Base-by-base conservation (phyloP, 2,329 filamentous ascomycete species). In the Fusarium sp. region DNA sequence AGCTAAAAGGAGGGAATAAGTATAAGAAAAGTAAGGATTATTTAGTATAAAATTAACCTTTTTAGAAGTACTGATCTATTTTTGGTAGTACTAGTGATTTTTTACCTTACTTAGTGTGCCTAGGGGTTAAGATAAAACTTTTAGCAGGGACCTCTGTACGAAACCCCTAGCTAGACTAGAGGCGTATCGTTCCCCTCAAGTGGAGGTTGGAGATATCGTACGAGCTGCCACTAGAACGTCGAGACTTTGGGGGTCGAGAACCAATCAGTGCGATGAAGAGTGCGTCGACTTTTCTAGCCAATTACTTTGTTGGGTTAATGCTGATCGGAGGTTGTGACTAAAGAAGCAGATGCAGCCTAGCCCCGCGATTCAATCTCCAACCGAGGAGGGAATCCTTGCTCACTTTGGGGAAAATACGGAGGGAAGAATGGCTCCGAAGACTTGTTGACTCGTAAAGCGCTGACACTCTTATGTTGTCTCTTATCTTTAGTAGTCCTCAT, bases 171-270 rank as follows among this genome's bases (percentile, higher is more conserved):
- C 50, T n/a, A 32, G 32, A 35, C 22, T 18, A 30, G 35, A 53
- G 50, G n/a, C 15, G 13, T 11, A 30, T 55, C 18, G 26, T 60
- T 60, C 54, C 45, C 66, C 41, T 36, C 42, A 55, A 39, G 50
- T 64, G 56, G 57, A 54, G 65, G 56, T 66, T 69, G 66, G 57
- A 18, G 65, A 63, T 38, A 64, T 69, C 66, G 57, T 69, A 69
- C 66, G 66, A 69, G 48, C 30, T 15, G 12, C 55, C 22, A 44
- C 36, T 39, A 36, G 30, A 57, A 56, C 26, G 38, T 22, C 50
- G 15, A 57, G 47, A 56, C 38, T 15, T 18, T 62, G 38, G 15
- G 58, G 36, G 18, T 38, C 2, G 18, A 22, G 38, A 35, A 18
- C 58, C 58, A 62, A 62, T 57, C 20, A 26, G 5, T 11, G 47